Evolutionary conservation across 1,139 yeast genomes (phyloP), one percentile per base, ranked within the genome.

Genomic region (Yarrowia galli): DNA sequence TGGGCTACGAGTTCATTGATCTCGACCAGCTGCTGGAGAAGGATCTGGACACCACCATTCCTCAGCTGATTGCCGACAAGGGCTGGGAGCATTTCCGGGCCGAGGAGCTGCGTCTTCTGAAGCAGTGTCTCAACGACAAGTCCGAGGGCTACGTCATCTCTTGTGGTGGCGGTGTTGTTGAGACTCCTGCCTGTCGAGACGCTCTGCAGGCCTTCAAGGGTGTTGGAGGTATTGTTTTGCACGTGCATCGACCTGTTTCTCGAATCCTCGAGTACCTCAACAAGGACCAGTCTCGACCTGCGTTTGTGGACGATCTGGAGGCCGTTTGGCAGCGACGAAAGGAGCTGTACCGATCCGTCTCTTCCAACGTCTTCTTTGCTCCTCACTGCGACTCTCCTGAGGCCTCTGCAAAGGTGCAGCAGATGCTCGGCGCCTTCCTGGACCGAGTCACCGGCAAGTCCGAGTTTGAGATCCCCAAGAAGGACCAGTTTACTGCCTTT

Each of bases 81-180:
- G 96, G 98, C 6, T 96, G 99, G 99, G 95, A 87, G 25, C 84
- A 81, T 48, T 96, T 96, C 84, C 87, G 99, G 70, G 80, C 78
- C 53, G 79, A 82, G 69, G 99, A 96, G 77, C 79, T 88, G 4
- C 79, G 79, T 49, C 79, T 90, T 54, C 85, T 91, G 69, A 78
- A 83, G 64, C 85, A 86, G 58, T 81, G 84, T 45, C 75, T 92
- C 60, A 72, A 75, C 1, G 78, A 82, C 38, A 35, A 61, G 46
- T 80, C 83, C 73, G 81, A 87, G 5, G 77, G 79, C 2, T 83
- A 87, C 73, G 90, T 95, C 43, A 83, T 92, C 67, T 91, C 99
- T 1, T 91, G 98, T 68, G 99, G 99, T 43, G 99, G 99, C 53
- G 99, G 99, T 9, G 84, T 96, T 71, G 97, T 95, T 43, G 99